Evolutionary conservation across 2,329 filamentous ascomycete species (phyloP), one percentile per base, ranked within the genome.

Genomic region (Sporothrix pseudoabietina): DNA sequence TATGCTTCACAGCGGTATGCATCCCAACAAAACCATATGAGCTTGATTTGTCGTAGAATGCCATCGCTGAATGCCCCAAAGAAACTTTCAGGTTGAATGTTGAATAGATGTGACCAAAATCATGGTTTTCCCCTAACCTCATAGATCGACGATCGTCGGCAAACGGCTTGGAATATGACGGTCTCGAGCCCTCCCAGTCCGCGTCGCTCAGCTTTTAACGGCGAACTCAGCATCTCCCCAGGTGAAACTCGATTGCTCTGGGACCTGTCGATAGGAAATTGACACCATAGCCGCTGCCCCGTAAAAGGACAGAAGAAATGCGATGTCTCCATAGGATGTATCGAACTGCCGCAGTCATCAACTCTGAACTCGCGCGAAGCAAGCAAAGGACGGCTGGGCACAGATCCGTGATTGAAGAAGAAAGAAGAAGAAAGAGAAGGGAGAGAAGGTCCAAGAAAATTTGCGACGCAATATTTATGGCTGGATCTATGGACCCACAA

Each of bases 211-310:
- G 84, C 86, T 87, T 86, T 83, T 84, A 78, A 84, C 81, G 83
- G 87, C 90, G 90, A 92, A 86, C 89, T 88, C 87, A 88, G 88
- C 87, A 86, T 77, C 74, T 63, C 84, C 84, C 83, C 83, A 82
- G 85, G 65, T 39, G 84, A 82, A 47, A 41, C 85, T 85, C 84
- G 83, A 84, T 96, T 88, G 80, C 82, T 97, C 91, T 97, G 82
- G 93, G 91, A 96, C 90, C 92, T 96, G 94, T 97, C 93, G 92
- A 94, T 93, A 90, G 91, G 92, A 94, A 86, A 93, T 92, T 90
- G 87, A 92, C 91, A 94, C 89, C 92, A 94, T 90, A 83, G 35
- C 59, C 66, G 69, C 54, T 54, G 44, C 69, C 63, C 47, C 22
- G 66, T 49, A 14, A 49, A 49, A 14, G 47, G 39, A 59, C 74